Percentiles rank a stretch among this genome's conserved stretches.
phyloP scores from a whole-genome alignment of 768 basidiomycete genomes.

The Hysterangium stoloniferum region DNA sequence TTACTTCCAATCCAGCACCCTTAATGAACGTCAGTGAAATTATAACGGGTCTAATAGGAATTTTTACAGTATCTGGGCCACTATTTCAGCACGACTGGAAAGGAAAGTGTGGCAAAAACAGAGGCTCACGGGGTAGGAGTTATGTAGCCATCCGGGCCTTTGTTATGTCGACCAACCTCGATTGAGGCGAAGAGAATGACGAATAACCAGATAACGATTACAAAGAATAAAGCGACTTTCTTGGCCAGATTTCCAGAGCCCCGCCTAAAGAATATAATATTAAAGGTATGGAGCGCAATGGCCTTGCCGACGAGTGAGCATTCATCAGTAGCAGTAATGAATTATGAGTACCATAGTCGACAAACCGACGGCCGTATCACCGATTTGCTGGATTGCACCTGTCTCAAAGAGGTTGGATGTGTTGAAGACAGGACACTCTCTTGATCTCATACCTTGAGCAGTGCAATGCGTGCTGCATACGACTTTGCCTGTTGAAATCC shows the following conservation, averaged over 20 bases:
- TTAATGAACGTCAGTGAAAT: not conserved
- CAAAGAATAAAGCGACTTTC: not conserved
- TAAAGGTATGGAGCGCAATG: conserved; percentile 37
- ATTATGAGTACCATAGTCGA: conserved; percentile 32
- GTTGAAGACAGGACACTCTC: not conserved
- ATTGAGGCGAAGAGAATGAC: conserved; percentile 1
- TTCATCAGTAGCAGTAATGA: not conserved
- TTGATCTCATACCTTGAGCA: conserved; percentile 29
- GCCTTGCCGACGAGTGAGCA: conserved; percentile 21
- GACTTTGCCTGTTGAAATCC: conserved; percentile 29
- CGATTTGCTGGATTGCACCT: conserved; percentile 34
- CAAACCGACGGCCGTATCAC: conserved; percentile 35
- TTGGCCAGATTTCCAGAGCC: not conserved
- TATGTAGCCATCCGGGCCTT: not conserved
- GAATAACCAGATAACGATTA: conserved; percentile 1
- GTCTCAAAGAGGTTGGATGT: not conserved
- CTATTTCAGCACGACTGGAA: not conserved
- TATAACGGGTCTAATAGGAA: not conserved
- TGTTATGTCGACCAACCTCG: not conserved
- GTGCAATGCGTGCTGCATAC: conserved; percentile 28
- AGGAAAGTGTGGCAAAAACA: not conserved
- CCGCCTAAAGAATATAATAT: conserved; percentile 23
- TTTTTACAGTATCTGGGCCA: conserved; percentile 3
- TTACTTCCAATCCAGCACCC: conserved; percentile 38
- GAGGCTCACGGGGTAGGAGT: conserved; percentile 5